Evolutionary conservation across 768 basidiomycete genomes (phyloP), one percentile per base, ranked within the genome.

Genomic region (Auriscalpium microsporum): DNA sequence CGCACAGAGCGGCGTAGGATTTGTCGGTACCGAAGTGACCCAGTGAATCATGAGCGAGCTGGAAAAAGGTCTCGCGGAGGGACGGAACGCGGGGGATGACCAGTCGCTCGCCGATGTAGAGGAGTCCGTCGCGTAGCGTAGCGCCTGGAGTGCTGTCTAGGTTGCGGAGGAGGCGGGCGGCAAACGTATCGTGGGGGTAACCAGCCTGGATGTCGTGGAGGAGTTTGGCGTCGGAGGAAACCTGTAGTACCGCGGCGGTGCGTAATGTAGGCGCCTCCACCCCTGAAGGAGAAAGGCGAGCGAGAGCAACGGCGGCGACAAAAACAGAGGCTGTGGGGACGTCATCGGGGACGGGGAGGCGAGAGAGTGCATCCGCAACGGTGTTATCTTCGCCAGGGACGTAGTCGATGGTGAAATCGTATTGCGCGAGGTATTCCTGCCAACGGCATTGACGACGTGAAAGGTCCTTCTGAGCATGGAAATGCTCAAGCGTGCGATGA

Each of bases 401-500:
- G 45, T 64, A 62, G 6, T 47, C 23, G 17, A 64, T 56, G 6
- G 38, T 40, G 45, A 54, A 57, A 37, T 63, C 50, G 36, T 56
- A 63, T 19, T 61, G 52, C 6, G 56, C 36, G 2, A 64, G 38
- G n/a, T 50, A 38, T 45, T 59, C 46, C 7, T 52, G 17, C 63
- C 63, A 64, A 17, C 60, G 46, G 3, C 50, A 34, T 44, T 64
- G 63, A 1, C 54, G 46, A 0, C 47, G 44, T 3, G 59, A 63
- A 1, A 64, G 28, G 4, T 28, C 28, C 8, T 28, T 14, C 10
- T 44, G 42, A 1, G 42, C 4, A 3, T 14, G 4, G 42, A 44
- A 44, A 19, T 44, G 61, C 50, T 72, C 63, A 1, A 75, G 61
- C 0, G 72, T 72, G 1, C 66, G 61, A 58, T 77, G 74, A 50